Base-by-base conservation (phyloP, 1,284 basidiomycete species). In the Rhodotorula sp. region DNA sequence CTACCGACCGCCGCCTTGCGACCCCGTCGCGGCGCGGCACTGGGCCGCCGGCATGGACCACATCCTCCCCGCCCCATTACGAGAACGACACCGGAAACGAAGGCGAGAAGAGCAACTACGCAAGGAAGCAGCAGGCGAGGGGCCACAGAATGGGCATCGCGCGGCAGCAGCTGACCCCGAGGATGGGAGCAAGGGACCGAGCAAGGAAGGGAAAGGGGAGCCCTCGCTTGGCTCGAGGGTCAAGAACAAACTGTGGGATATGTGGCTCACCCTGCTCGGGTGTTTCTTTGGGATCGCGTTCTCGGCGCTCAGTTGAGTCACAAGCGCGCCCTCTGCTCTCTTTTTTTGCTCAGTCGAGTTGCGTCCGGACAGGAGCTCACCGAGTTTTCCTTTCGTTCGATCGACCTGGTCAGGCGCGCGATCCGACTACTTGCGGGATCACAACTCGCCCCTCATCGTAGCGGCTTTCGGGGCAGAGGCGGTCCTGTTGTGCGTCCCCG, bases 391-490 rank as follows among this genome's bases (percentile, higher is more conserved):
- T 14, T 14, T 43, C 12, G 39, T 43, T 10, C 39, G 39, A 43
- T 10, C 39, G 10, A 43, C 39, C 12, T 43, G 39, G 10, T 5
- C 54, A 71, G 70, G 43, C 21, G 54, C 63, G 2, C 62, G 70
- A 57, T 59, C 66, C 1, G 58, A 61, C 12, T 60, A 77, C 51
- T 57, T 71, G 29, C 8, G 21, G 12, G 43, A 34, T 15, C 62
- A 51, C 29, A 43, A 51, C 23, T 66, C 77, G 1, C 77, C 75
- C 0, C 58, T 78, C 34, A 63, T 77, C 52, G 71, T 75, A 29
- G 75, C 68, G 7, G 72, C 76, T 1, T 78, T 80, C 61, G 79
- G 76, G 0, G 78, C 79, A 57, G 79, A 80, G 69, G 79, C 77
- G 14, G 77, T 78, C 57, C 74, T 79, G 10, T 69, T 77, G 7